Base-by-base conservation (phyloP, 805 yeast genomes). In the Kuraishia cidri region DNA sequence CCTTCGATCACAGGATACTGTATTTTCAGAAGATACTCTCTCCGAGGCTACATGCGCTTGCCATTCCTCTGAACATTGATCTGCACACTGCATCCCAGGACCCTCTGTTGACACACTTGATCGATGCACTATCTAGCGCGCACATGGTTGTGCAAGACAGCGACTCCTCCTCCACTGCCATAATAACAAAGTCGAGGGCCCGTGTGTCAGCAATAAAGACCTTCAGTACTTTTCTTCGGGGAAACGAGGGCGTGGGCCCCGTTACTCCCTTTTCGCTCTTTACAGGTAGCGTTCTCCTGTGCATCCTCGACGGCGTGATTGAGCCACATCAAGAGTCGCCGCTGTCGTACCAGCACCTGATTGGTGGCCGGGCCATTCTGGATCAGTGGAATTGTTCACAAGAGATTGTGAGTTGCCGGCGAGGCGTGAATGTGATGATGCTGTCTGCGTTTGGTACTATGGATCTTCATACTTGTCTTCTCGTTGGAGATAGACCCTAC, bases 381-480 rank as follows among this genome's bases (percentile, higher is more conserved):
- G 26, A 30, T 8, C 37, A 38, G 16, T 22, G 26, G 26, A 16
- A 11, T 16, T 7, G 16, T 10, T 7, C 23, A 8, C 18, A 15
- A 5, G 9, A 11, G 8, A 19, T 48, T 6, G 26, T 42, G 8
- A 28, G 36, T 26, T 13, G 21, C 6, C 21, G 13, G n/a, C 17
- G 6, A 3, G 32, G 26, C 9, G 17, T 35, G 11, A 17, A 31
- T 13, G 24, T 43, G 3, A 31, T 50, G 33, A 37, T 47, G 34
- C 26, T 51, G n/a, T 51, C 54, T 4, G 31, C 44, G 26, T 51
- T 49, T 36, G 43, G 35, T 18, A 47, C 54, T 3, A 49, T 49
- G 47, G 54, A 51, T 35, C 37, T 48, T 5, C 46, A 44, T 9
- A 43, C 44, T 29, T 44, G 50, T 28, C 12, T 48, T 5, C 33